Conservation (phyloP, 495 filamentous ascomycete species). For the Penicillium steckii region DNA sequence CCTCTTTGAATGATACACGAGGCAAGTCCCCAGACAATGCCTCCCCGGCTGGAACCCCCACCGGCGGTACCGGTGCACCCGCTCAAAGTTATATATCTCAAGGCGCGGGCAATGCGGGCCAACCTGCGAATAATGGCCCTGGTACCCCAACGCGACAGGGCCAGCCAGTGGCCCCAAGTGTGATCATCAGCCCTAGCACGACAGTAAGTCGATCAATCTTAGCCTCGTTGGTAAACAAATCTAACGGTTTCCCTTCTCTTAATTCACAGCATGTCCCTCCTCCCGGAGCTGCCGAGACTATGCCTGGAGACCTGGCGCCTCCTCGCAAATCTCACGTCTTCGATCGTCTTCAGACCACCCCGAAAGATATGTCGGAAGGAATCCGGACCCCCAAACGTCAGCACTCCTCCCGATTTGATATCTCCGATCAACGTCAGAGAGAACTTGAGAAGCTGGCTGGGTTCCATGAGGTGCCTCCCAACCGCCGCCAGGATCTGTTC, state of each 20-base stretch:
- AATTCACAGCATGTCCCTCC: slow-evolving; percentile 79
- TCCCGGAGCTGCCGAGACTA: slow-evolving; percentile 92
- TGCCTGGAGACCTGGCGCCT: slow-evolving; percentile 96
- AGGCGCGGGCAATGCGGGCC: slow-evolving; percentile 32
- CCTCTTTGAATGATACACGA: slow-evolving; percentile 78
- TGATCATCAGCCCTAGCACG: slow-evolving; percentile 92
- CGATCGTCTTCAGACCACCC: slow-evolving; percentile 87
- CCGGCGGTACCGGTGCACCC: slow-evolving; percentile 24
- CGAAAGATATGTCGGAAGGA: slow-evolving; percentile 93
- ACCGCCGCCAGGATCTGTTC: slow-evolving; percentile 93
- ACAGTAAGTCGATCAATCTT: slow-evolving; percentile 64
- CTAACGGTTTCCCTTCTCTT: slow-evolving; percentile 6
- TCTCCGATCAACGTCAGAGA: slow-evolving; percentile 85
- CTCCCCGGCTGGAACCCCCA: slow-evolving; percentile 38
- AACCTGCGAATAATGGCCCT: slow-evolving; percentile 55
- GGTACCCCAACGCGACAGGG: slow-evolving; percentile 69
- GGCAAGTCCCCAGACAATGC: slow-evolving; percentile 74
- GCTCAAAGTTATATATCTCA: slow-evolving; percentile 35
- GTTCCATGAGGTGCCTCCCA: slow-evolving; percentile 98
- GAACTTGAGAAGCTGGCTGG: slow-evolving; percentile 96
- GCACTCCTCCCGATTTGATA: slow-evolving; percentile 96
- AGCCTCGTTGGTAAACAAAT: slow-evolving; percentile 19
- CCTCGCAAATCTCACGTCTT: slow-evolving; percentile 92
- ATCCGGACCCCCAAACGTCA: slow-evolving; percentile 93
- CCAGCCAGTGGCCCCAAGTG: slow-evolving; percentile 72